Percentiles rank a stretch among this genome's conserved stretches.
Conservation (phyloP, 116 monocot genomes). For the Iris pallida region DNA sequence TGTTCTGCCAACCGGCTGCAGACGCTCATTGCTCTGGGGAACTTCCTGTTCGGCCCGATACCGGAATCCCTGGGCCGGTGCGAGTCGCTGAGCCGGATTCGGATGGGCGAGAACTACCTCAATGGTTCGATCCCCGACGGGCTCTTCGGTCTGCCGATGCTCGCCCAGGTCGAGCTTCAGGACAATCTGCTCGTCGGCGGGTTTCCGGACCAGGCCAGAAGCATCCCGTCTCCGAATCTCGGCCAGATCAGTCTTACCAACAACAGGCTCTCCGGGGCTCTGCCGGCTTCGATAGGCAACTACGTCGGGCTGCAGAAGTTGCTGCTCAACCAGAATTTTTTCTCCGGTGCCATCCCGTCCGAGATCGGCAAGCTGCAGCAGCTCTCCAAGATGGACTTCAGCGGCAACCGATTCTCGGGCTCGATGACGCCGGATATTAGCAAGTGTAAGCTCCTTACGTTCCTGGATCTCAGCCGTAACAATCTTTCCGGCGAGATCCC, state of each 20-base stretch:
- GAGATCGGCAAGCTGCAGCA: constrained; percentile 66
- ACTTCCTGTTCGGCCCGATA: constrained; percentile 64
- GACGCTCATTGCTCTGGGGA: constrained; percentile 57
- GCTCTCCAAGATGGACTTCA: constrained; percentile 75
- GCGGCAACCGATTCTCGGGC: constrained; percentile 51
- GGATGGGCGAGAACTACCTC: constrained; percentile 63
- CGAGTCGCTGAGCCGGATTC: constrained; percentile 39
- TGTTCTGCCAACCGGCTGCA: constrained; percentile 58
- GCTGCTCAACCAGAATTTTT: constrained; percentile 56
- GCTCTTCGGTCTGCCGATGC: constrained; percentile 56
- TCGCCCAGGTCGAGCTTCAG: constrained; percentile 76
- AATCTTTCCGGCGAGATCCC: constrained; percentile 65
- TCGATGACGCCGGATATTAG: too few species aligned
- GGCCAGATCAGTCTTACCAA: constrained; percentile 74
- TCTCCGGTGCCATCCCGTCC: constrained; percentile 51
- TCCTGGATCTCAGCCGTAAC: constrained; percentile 68
- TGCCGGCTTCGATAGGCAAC: constrained; percentile 64
- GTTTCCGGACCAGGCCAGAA: constrained; percentile 78
- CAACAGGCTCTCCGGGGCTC: constrained; percentile 63
- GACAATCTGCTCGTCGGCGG: constrained; percentile 74
- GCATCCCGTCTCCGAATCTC: constrained; percentile 48
- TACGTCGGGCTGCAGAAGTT: constrained; percentile 71
- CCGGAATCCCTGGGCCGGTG: constrained; percentile 57
- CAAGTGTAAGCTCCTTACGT: constrained; percentile 62
- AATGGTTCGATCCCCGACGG: constrained; percentile 72